These are phyloP conservation scores for Hypoxylon subgilvum DNA, from an alignment of 495 filamentous ascomycete species.

Conservation along the genomic window DNA sequence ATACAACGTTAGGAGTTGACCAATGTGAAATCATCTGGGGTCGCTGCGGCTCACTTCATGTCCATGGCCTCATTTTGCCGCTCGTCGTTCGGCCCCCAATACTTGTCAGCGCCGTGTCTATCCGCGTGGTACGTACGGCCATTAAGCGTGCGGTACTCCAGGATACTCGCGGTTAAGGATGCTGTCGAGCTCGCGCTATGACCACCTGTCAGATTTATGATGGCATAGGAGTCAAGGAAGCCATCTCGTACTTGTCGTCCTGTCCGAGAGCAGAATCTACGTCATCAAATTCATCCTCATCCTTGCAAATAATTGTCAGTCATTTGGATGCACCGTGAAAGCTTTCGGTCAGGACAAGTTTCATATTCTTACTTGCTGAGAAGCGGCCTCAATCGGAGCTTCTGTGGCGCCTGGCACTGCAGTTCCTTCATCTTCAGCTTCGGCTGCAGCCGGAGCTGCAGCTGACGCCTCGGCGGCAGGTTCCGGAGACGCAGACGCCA, in stretches of 20 bases:
- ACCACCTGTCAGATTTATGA: constrained; percentile 6
- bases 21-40: background rate
- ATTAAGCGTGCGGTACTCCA: constrained; percentile 52
- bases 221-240: background rate
- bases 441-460: background rate
- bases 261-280: constrained; percentile 47
- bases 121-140: constrained; percentile 50
- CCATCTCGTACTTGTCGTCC: constrained; percentile 38
- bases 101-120: constrained; percentile 17
- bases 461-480: constrained; percentile 1
- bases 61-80: constrained; percentile 48
- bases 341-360: background rate
- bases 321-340: background rate
- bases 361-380: constrained; percentile 11
- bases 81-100: constrained; percentile 51
- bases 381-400: constrained; percentile 18
- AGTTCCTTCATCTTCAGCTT: background rate
- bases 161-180: constrained; percentile 52
- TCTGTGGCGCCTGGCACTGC: constrained; percentile 13
- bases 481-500: background rate
- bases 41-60: constrained; percentile 40
- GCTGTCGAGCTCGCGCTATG: constrained; percentile 47
- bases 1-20: constrained; percentile 2
- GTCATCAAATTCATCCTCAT: constrained; percentile 39
- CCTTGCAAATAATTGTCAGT: constrained; percentile 10